These are phyloP conservation scores for Fusarium transvaalense DNA, from an alignment of 2,329 filamentous ascomycete species.

Conservation along the genomic window DNA sequence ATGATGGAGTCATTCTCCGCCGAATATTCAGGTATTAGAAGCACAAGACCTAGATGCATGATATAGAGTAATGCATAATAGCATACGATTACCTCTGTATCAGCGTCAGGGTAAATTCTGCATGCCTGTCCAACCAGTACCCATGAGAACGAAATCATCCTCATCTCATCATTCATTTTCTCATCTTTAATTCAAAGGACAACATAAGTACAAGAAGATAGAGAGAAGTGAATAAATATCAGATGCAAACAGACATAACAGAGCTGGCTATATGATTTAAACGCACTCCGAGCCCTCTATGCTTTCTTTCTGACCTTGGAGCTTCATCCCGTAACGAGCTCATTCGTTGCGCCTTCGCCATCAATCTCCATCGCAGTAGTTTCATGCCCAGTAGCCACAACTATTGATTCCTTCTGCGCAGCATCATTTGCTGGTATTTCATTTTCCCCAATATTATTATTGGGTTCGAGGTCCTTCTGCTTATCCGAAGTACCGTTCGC, in stretches of 20 bases:
- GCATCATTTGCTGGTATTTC: not conserved
- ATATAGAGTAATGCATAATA: too few species aligned
- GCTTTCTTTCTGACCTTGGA: not conserved
- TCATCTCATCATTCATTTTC: not conserved
- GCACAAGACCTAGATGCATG: too few species aligned
- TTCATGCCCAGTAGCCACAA: not conserved
- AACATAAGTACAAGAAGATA: too few species aligned
- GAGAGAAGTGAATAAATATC: not conserved
- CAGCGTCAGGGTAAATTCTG: too few species aligned
- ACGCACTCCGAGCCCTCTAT: too few species aligned
- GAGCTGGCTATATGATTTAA: not conserved
- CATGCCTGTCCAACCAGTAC: not conserved
- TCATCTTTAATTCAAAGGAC: too few species aligned
- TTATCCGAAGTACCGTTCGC: constrained; percentile 4
- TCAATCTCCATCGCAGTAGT: constrained; percentile 32
- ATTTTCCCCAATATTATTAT: constrained; percentile 1
- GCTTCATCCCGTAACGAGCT: constrained; percentile 4
- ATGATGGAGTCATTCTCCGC: too few species aligned
- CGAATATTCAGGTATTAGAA: too few species aligned
- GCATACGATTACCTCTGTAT: too few species aligned
- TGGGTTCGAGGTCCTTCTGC: not conserved
- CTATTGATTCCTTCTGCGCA: not conserved
- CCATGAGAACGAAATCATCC: not conserved
- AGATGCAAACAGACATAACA: not conserved
- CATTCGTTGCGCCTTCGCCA: constrained; percentile 14